A percentile compares a stretch with the other conserved stretches of the same genome.
Conservation (phyloP, 108 stramenopile genomes). For the Fistulifera solaris region DNA sequence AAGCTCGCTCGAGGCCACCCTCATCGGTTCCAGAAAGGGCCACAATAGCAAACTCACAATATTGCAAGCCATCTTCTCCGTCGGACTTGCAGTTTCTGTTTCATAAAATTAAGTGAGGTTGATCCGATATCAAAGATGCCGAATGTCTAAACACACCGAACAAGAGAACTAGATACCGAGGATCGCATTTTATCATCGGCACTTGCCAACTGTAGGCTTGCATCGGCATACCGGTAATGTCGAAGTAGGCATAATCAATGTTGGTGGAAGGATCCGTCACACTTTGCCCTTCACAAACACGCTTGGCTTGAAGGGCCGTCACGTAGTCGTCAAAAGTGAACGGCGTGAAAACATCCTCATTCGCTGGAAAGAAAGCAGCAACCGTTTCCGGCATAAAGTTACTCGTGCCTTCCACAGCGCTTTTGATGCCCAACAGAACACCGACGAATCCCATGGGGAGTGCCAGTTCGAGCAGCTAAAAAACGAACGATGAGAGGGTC, state of each 20-base stretch:
- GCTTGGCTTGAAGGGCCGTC: slow-evolving; percentile 46
- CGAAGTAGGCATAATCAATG: not conserved
- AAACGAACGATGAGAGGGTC: slow-evolving; percentile 1
- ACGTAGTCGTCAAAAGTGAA: slow-evolving; percentile 61
- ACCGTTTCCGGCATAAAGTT: slow-evolving; percentile 35
- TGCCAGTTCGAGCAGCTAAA: slow-evolving; percentile 52
- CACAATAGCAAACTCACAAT: slow-evolving; percentile 49
- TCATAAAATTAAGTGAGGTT: too few relatives aligned
- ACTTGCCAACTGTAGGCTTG: slow-evolving; percentile 49
- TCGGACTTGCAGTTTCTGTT: slow-evolving; percentile 23
- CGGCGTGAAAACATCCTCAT: slow-evolving; percentile 30
- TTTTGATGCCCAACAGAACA: slow-evolving; percentile 55
- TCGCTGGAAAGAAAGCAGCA: slow-evolving; percentile 34
- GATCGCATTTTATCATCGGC: slow-evolving; percentile 72
- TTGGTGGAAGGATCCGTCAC: not conserved
- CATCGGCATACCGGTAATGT: slow-evolving; percentile 27
- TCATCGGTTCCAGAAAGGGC: slow-evolving; percentile 40
- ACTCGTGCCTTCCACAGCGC: slow-evolving; percentile 22
- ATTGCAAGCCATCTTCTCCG: slow-evolving; percentile 52
- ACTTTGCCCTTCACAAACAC: slow-evolving; percentile 25
- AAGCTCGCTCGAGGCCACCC: slow-evolving; percentile 29
- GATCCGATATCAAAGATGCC: too few relatives aligned
- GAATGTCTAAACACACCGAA: too few relatives aligned
- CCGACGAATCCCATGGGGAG: slow-evolving; percentile 54
- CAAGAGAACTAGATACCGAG: slow-evolving; percentile 3